A percentile compares a stretch with the other conserved stretches of the same genome.
These are phyloP conservation scores for Asclepias syriaca DNA, from an alignment of 257 asterid species.

Conservation along the genomic window DNA sequence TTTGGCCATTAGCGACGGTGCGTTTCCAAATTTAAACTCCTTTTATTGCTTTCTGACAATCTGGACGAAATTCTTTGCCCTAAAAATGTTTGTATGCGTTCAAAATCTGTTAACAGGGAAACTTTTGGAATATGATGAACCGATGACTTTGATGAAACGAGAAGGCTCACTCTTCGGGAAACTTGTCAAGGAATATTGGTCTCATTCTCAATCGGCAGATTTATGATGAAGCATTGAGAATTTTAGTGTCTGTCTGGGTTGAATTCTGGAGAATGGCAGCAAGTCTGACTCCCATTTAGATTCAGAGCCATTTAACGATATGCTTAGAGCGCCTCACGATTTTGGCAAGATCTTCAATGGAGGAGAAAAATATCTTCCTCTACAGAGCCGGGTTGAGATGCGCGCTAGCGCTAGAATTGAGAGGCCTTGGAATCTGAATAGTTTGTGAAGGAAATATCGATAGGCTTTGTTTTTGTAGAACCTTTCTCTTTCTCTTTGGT, in stretches of 20 bases:
- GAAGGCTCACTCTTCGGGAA: constrained; percentile 69
- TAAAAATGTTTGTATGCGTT: neutral
- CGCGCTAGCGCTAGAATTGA: no score
- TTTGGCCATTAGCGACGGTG: constrained; percentile 83
- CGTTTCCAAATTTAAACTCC: constrained; percentile 11
- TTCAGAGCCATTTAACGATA: no score
- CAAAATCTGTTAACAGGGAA: constrained; percentile 36
- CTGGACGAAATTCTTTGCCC: neutral
- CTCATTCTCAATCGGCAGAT: constrained; percentile 51
- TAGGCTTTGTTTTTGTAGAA: no score
- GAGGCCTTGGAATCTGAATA: no score
- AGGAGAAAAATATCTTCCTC: neutral
- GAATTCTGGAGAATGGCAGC: no score
- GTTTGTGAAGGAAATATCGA: no score
- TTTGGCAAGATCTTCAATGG: neutral
- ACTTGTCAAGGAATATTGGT: constrained; percentile 92
- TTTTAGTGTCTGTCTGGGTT: no score
- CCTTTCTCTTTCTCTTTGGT: neutral
- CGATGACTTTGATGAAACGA: constrained; percentile 62
- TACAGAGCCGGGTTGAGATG: no score
- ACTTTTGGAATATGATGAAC: constrained; percentile 80
- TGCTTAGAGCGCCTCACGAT: no score
- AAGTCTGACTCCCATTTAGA: no score
- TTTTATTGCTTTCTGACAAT: neutral
- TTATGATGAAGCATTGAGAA: constrained; percentile 15